A percentile compares a stretch with the other conserved stretches of the same genome.
phyloP scores from a whole-genome alignment of 108 stramenopile species.

The Discostella pseudostelligera region DNA sequence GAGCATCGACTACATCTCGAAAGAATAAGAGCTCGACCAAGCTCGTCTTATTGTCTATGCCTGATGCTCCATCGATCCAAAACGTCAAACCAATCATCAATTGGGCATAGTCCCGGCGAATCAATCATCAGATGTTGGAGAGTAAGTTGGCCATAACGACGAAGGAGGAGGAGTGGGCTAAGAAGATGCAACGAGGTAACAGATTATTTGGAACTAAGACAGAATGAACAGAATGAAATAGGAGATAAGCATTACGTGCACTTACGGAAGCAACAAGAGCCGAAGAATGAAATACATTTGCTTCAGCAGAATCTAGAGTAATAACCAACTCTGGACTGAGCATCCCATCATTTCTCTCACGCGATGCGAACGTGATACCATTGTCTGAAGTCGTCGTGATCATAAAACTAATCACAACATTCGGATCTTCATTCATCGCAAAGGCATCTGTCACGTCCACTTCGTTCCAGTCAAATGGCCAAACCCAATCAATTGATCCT shows the following conservation, averaged over 20 bases:
- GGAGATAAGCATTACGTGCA: too few relatives aligned
- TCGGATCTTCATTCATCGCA: background rate
- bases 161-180: too few relatives aligned
- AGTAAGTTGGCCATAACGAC: too few relatives aligned
- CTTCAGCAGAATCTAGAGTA: background rate
- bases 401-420: background rate
- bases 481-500: constrained; percentile 4
- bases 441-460: constrained; percentile 8
- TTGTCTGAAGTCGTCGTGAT: background rate
- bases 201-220: too few relatives aligned
- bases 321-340: constrained; percentile 9
- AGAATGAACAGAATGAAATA: too few relatives aligned
- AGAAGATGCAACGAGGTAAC: too few relatives aligned
- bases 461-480: constrained; percentile 5
- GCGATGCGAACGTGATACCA: constrained; percentile 1
- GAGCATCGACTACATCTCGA: constrained; percentile 62
- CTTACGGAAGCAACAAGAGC: too few relatives aligned
- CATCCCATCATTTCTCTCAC: constrained; percentile 1
- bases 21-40: constrained; percentile 60
- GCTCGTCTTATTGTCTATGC: constrained; percentile 79
- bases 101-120: too few relatives aligned
- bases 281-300: too few relatives aligned
- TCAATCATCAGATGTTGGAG: too few relatives aligned
- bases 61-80: constrained; percentile 93
- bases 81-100: too few relatives aligned